Conservation (phyloP, 345 rosid species). For the Euphorbia peplus region DNA sequence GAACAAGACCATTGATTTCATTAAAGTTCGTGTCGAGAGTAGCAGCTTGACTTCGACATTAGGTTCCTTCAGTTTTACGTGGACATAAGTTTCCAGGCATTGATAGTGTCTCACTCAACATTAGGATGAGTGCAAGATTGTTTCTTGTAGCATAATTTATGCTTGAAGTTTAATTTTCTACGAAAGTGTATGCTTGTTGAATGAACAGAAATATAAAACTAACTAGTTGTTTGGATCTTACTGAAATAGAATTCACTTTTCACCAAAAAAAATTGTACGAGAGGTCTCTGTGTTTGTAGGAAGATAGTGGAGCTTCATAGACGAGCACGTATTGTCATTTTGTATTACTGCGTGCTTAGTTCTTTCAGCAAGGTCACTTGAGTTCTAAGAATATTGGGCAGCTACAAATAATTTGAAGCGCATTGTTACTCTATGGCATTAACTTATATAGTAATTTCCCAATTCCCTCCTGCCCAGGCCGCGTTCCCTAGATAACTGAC, state of each 20-base stretch:
- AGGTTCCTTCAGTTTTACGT: neutral
- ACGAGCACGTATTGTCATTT: neutral
- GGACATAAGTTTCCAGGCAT: neutral
- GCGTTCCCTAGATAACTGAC: too few species aligned
- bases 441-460: too few species aligned
- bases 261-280: too few species aligned
- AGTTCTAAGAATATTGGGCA: neutral
- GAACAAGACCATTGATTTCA: neutral
- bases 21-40: neutral
- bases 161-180: constrained; percentile 1
- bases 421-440: neutral
- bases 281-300: too few species aligned
- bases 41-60: neutral
- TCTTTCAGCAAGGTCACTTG: neutral
- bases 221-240: neutral
- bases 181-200: neutral
- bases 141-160: neutral
- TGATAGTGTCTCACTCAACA: neutral
- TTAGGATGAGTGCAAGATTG: neutral
- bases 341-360: neutral
- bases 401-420: neutral
- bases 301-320: neutral
- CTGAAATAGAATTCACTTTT: neutral
- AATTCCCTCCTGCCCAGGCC: too few species aligned
- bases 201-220: too few species aligned